Conservation (phyloP, 768 basidiomycete species). For the Crassisporium funariophilum region DNA sequence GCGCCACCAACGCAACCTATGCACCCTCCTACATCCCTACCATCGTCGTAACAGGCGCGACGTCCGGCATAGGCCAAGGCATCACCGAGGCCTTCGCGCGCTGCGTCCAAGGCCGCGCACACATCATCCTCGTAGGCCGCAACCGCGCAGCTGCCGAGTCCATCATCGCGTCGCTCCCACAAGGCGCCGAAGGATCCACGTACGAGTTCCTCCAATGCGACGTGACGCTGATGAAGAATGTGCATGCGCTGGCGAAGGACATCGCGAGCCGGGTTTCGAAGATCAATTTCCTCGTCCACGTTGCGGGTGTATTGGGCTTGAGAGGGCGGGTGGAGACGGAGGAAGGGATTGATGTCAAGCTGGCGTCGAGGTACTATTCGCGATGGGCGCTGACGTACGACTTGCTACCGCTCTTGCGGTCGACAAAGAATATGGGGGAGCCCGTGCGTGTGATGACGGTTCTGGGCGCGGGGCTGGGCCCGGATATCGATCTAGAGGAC, state of each 20-base stretch:
- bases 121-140: slow-evolving; percentile 44
- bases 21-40: slow-evolving; percentile 24
- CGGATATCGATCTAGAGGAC: slow-evolving; percentile 36
- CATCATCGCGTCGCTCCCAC: slow-evolving; percentile 34
- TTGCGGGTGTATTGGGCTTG: slow-evolving; percentile 35
- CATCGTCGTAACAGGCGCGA: slow-evolving; percentile 29
- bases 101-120: slow-evolving; percentile 41
- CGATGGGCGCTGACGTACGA: slow-evolving; percentile 41
- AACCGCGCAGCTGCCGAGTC: slow-evolving; percentile 38
- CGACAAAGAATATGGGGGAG: slow-evolving; percentile 36
- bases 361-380: slow-evolving; percentile 43
- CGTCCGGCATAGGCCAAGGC: slow-evolving; percentile 36
- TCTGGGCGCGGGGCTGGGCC: slow-evolving; percentile 29
- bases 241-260: slow-evolving; percentile 30
- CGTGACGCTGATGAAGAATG: slow-evolving; percentile 40
- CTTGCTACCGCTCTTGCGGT: slow-evolving; percentile 37
- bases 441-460: slow-evolving; percentile 41
- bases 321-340: slow-evolving; percentile 37
- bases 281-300: slow-evolving; percentile 43
- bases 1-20: slow-evolving; percentile 25
- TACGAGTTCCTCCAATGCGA: slow-evolving; percentile 45
- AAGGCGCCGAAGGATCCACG: slow-evolving; percentile 5
- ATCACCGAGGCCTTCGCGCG: slow-evolving; percentile 37
- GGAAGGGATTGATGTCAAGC: slow-evolving; percentile 43
- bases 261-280: slow-evolving; percentile 33